A percentile compares a stretch with the other conserved stretches of the same genome.
These are phyloP conservation scores for Aspergillus tanneri DNA, from an alignment of 2,329 filamentous ascomycete species.

Conservation along the genomic window DNA sequence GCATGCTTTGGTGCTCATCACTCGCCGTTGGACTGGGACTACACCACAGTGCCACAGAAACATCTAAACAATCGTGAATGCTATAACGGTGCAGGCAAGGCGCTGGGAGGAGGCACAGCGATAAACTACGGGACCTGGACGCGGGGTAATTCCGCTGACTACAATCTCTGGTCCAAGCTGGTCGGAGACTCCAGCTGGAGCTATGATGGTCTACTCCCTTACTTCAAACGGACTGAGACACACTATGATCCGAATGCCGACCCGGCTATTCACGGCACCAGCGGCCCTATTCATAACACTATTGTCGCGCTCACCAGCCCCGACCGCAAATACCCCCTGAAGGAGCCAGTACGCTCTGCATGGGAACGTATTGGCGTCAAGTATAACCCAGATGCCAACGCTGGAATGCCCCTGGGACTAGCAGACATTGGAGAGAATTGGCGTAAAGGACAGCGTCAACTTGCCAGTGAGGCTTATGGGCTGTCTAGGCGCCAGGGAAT, in stretches of 20 bases:
- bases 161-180: slow-evolving; percentile 47
- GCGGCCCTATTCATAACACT: slow-evolving; percentile 28
- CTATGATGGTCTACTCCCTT: slow-evolving; percentile 49
- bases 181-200: slow-evolving; percentile 48
- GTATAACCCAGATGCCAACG: slow-evolving; percentile 27
- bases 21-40: slow-evolving; percentile 34
- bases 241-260: slow-evolving; percentile 24
- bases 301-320: slow-evolving; percentile 19
- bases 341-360: slow-evolving; percentile 34
- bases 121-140: slow-evolving; percentile 48
- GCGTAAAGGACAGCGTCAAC: slow-evolving; percentile 26
- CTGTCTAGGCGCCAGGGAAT: slow-evolving; percentile 13
- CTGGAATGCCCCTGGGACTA: slow-evolving; percentile 31
- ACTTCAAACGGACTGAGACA: slow-evolving; percentile 44
- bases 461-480: slow-evolving; percentile 26
- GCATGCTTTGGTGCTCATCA: slow-evolving; percentile 21
- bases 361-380: slow-evolving; percentile 40
- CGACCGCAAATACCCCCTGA: slow-evolving; percentile 41
- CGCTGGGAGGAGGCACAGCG: slow-evolving; percentile 43
- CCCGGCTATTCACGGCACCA: slow-evolving; percentile 26
- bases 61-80: slow-evolving; percentile 26
- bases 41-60: slow-evolving; percentile 31
- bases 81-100: slow-evolving; percentile 38
- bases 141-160: slow-evolving; percentile 47
- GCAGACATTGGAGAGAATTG: slow-evolving; percentile 33